phyloP scores from a whole-genome alignment of 129 eudicot genomes.

The Arctium lappa region DNA sequence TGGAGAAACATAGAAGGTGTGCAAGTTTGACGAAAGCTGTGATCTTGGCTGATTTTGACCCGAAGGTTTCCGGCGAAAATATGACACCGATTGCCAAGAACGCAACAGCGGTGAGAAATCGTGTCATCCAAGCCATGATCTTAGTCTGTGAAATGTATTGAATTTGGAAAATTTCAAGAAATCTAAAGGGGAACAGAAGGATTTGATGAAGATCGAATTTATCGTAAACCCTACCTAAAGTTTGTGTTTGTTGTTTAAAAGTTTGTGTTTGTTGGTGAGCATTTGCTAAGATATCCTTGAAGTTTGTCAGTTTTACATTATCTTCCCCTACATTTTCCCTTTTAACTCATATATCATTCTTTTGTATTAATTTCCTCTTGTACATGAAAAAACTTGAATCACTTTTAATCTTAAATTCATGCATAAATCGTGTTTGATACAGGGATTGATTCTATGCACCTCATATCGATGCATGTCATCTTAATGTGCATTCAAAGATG shows the following conservation, averaged over 20 bases:
- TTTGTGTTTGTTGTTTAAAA: no score
- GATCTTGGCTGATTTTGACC: conserved; percentile 58
- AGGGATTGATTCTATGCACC: no score
- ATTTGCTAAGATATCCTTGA: conserved; percentile 1
- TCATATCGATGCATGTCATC: no score
- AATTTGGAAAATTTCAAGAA: not conserved
- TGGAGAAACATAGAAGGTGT: conserved; percentile 84
- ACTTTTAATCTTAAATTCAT: no score
- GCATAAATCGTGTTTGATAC: no score
- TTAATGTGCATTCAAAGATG: no score
- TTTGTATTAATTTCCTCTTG: no score
- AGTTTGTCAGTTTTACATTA: not conserved
- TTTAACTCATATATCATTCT: not conserved
- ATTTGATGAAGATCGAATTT: not conserved
- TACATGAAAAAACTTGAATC: no score
- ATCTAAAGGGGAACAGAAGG: not conserved
- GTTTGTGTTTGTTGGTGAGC: not conserved
- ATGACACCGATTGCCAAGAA: conserved; percentile 76
- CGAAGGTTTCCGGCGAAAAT: conserved; percentile 88
- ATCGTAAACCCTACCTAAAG: conserved; percentile 15
- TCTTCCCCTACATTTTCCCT: not conserved
- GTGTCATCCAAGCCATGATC: conserved; percentile 73
- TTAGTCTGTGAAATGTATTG: not conserved
- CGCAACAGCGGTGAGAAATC: conserved; percentile 70
- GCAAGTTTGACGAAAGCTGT: conserved; percentile 59